Evolutionary conservation across 176 grass and related monocot species (phyloP).

Genomic region (Thalia dealbata): DNA sequence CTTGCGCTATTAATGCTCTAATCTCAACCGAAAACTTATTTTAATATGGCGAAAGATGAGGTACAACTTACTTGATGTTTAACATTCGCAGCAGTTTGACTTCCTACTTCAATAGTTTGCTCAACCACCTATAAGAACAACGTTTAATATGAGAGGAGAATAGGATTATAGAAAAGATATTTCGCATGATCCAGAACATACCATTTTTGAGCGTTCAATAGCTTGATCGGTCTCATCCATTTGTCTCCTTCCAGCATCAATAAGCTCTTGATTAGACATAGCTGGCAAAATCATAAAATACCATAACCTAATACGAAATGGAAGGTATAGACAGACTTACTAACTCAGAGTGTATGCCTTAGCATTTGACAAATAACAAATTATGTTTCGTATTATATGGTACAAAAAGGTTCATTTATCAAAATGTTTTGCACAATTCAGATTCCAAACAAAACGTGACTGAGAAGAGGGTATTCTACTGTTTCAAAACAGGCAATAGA

Average conservation of each 20-base stretch:
- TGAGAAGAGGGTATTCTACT: neutral
- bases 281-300: slow-evolving; percentile 28
- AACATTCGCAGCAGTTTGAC: slow-evolving; percentile 81
- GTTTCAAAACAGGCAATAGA: neutral
- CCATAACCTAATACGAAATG: neutral
- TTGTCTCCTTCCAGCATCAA: slow-evolving; percentile 61
- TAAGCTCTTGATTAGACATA: slow-evolving; percentile 94
- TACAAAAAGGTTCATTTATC: neutral
- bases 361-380: neutral
- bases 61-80: slow-evolving; percentile 55
- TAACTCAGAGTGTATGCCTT: neutral
- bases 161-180: neutral
- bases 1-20: too few relatives aligned
- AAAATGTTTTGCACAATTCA: neutral
- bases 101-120: slow-evolving; percentile 91
- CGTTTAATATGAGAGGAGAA: slow-evolving; percentile 15
- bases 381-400: neutral
- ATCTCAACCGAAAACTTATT: neutral
- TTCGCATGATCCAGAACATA: neutral
- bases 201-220: slow-evolving; percentile 91
- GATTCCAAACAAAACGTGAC: neutral
- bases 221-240: slow-evolving; percentile 96
- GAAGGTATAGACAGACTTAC: neutral
- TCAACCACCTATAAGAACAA: slow-evolving; percentile 60
- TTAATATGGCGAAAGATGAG: neutral